These are phyloP conservation scores for Phenoliferia sp. DNA, from an alignment of 1,284 basidiomycete genomes.

Conservation along the genomic window DNA sequence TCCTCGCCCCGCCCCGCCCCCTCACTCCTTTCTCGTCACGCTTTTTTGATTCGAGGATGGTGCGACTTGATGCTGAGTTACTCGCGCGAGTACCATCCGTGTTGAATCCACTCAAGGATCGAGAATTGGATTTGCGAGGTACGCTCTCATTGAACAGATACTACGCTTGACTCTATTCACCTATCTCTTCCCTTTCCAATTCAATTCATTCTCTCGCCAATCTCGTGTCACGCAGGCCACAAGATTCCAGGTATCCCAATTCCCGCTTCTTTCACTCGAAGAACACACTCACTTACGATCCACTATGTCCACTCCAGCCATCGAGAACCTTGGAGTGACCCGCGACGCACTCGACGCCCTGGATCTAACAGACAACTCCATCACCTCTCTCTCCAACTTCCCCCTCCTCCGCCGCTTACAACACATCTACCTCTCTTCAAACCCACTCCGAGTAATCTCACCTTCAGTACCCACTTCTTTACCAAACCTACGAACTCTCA, in stretches of 20 bases:
- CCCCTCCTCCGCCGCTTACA: conserved; percentile 72
- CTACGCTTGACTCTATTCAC: not conserved
- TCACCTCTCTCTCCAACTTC: conserved; percentile 79
- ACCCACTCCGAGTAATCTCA: conserved; percentile 77
- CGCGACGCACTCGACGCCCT: conserved; percentile 68
- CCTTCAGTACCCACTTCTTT: conserved; percentile 70
- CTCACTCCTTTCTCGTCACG: no score
- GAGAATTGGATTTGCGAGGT: conserved; percentile 93
- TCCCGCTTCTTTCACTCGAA: not conserved
- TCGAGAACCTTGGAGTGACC: conserved; percentile 98
- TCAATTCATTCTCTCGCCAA: not conserved
- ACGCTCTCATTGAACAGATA: conserved; percentile 38
- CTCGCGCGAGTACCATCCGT: conserved; percentile 69
- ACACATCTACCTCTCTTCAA: conserved; percentile 79
- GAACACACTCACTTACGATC: not conserved
- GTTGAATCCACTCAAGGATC: conserved; percentile 85
- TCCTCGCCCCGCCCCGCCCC: no score
- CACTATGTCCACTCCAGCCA: conserved; percentile 49
- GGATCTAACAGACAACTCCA: conserved; percentile 94
- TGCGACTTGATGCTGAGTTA: conserved; percentile 75
- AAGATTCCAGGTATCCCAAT: conserved; percentile 64
- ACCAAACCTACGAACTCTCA: conserved; percentile 75
- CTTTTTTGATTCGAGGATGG: not conserved
- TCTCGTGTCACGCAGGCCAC: conserved; percentile 60
- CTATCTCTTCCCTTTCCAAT: not conserved